Conservation (phyloP, 2,329 filamentous ascomycete species). For the Xylariaceae sp. region DNA sequence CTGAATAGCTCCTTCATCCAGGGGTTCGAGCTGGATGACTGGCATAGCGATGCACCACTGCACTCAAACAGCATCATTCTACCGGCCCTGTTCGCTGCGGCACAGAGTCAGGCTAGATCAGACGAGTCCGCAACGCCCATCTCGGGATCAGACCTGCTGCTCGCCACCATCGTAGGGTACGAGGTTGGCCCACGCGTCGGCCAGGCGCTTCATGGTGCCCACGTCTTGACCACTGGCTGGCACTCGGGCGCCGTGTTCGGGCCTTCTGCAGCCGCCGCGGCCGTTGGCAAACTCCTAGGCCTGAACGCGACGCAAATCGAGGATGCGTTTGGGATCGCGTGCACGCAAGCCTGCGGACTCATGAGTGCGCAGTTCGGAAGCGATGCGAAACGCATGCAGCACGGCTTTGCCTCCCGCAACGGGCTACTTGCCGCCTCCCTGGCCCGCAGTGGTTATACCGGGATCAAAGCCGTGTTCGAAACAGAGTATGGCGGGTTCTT, state of each 20-base stretch:
- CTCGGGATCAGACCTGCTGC: constrained; percentile 41
- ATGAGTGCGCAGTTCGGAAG: constrained; percentile 51
- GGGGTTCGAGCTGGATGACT: constrained; percentile 52
- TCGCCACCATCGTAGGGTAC: constrained; percentile 44
- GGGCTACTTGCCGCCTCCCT: constrained; percentile 49
- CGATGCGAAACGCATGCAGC: constrained; percentile 53
- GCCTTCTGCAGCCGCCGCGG: constrained; percentile 41
- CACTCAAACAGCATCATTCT: constrained; percentile 25
- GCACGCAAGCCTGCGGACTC: constrained; percentile 46
- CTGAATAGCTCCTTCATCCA: constrained; percentile 52
- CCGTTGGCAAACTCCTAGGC: constrained; percentile 41
- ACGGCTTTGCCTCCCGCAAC: constrained; percentile 52
- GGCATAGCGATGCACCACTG: constrained; percentile 46
- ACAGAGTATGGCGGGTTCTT: constrained; percentile 50
- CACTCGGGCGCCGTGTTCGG: constrained; percentile 49
- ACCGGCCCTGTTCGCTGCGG: constrained; percentile 46
- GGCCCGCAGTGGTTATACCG: constrained; percentile 46
- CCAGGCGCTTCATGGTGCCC: constrained; percentile 43
- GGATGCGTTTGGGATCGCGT: constrained; percentile 47
- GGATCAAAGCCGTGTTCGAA: constrained; percentile 45
- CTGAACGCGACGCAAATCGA: constrained; percentile 41
- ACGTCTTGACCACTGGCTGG: constrained; percentile 49
- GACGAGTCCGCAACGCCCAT: constrained; percentile 24
- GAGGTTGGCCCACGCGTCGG: constrained; percentile 44
- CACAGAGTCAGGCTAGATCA: background rate